Conservation (phyloP, 1,284 basidiomycete genomes). For the Porogramme epimiltina region DNA sequence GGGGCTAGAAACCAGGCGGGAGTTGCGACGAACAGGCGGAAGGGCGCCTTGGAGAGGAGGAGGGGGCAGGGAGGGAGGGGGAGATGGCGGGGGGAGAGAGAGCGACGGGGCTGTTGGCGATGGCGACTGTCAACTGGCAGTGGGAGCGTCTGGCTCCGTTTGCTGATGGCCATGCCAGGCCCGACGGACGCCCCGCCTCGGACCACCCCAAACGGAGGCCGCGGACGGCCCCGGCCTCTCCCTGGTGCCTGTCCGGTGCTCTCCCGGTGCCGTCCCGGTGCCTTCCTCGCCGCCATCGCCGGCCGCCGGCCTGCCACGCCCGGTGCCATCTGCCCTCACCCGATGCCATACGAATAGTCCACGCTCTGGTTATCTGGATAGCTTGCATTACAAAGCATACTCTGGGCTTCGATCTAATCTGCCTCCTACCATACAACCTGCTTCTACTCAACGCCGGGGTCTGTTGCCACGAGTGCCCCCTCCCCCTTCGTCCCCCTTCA, state of each 20-base stretch:
- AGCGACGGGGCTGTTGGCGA: constrained; percentile 18
- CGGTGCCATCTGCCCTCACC: no score
- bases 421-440: no score
- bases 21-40: constrained; percentile 8
- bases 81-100: constrained; percentile 21
- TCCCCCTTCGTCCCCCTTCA: no score
- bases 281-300: neutral
- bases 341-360: no score
- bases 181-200: neutral
- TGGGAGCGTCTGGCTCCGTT: constrained; percentile 16
- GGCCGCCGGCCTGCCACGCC: no score
- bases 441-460: no score
- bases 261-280: neutral
- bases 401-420: no score
- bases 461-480: no score
- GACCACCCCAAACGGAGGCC: no score
- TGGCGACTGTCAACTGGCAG: constrained; percentile 26
- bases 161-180: constrained; percentile 25
- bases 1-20: constrained; percentile 12
- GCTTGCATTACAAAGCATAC: no score
- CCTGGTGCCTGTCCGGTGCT: constrained; percentile 9
- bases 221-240: no score
- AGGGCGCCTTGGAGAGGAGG: constrained; percentile 10
- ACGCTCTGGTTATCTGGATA: no score
- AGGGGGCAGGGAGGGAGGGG: constrained; percentile 14